Evolutionary conservation across 1,139 yeast genomes (phyloP).

Genomic region (Pichia sp.): DNA sequence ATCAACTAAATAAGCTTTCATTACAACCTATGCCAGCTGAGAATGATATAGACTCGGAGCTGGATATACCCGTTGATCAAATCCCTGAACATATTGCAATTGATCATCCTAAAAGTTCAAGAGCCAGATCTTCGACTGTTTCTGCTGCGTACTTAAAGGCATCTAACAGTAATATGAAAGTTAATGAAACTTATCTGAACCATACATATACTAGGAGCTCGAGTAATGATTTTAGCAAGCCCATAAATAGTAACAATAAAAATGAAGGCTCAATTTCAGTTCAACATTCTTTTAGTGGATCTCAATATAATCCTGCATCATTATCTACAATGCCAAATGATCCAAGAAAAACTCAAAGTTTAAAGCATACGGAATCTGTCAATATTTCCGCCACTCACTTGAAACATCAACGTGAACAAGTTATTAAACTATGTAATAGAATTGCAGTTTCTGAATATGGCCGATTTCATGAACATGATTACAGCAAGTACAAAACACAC

Average conservation of each 20-base stretch:
- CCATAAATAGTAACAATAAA: not conserved
- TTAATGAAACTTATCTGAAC: not conserved
- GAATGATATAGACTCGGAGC: slow-evolving; percentile 28
- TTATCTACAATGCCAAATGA: not conserved
- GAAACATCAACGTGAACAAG: slow-evolving; percentile 27
- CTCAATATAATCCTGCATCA: slow-evolving; percentile 1
- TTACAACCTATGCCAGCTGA: slow-evolving; percentile 26
- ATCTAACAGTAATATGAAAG: not conserved
- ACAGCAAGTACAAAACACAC: slow-evolving; percentile 30
- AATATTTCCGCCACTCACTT: slow-evolving; percentile 75
- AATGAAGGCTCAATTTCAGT: not conserved
- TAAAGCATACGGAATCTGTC: slow-evolving; percentile 33
- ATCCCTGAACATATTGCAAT: not conserved
- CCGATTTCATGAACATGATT: slow-evolving; percentile 32
- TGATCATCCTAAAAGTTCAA: slow-evolving; percentile 4
- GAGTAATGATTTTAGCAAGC: not conserved
- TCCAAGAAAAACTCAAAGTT: slow-evolving; percentile 4
- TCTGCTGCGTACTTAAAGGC: slow-evolving; percentile 7
- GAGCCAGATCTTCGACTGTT: slow-evolving; percentile 15
- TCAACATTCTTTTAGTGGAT: not conserved
- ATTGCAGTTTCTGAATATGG: slow-evolving; percentile 31
- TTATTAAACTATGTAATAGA: slow-evolving; percentile 24
- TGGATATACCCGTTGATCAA: slow-evolving; percentile 18
- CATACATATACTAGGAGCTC: not conserved
- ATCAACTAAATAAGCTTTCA: slow-evolving; percentile 24